phyloP scores from a whole-genome alignment of 2,329 filamentous ascomycete genomes.

The Epichloe sibirici region DNA sequence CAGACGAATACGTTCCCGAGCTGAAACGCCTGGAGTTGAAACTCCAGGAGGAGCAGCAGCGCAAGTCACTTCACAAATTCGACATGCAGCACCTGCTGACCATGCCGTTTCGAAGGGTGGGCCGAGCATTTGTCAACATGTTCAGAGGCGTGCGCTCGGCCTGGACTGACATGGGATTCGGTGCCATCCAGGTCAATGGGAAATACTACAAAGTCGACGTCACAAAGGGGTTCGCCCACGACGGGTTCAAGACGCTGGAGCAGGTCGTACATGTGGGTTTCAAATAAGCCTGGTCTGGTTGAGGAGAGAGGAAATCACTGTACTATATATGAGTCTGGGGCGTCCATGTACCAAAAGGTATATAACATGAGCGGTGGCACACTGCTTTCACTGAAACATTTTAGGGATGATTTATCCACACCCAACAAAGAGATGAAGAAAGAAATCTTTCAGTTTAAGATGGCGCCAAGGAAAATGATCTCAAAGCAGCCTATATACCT shows the following conservation, averaged over 20 bases:
- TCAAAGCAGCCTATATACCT: too few species aligned
- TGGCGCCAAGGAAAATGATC: too few species aligned
- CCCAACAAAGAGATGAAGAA: too few species aligned
- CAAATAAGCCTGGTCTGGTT: neutral
- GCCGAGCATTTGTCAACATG: conserved; percentile 27
- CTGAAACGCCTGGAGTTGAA: conserved; percentile 18
- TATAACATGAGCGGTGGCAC: neutral
- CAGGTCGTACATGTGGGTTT: conserved; percentile 27
- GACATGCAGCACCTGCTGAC: conserved; percentile 45
- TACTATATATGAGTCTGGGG: neutral
- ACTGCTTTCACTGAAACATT: too few species aligned
- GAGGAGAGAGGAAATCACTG: neutral
- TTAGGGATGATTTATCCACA: too few species aligned
- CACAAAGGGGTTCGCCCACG: conserved; percentile 43
- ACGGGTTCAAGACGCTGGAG: conserved; percentile 46
- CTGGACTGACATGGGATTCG: conserved; percentile 45
- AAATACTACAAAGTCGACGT: conserved; percentile 46
- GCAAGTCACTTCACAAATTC: conserved; percentile 32
- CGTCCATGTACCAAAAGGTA: neutral
- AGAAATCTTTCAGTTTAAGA: too few species aligned
- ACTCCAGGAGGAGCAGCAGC: conserved; percentile 25
- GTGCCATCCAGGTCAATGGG: conserved; percentile 34
- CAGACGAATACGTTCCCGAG: conserved; percentile 25
- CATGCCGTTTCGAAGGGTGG: conserved; percentile 41
- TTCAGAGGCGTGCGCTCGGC: conserved; percentile 36